Evolutionary conservation across 1,284 basidiomycete genomes (phyloP).

Genomic region (Marasmius tenuissimus): DNA sequence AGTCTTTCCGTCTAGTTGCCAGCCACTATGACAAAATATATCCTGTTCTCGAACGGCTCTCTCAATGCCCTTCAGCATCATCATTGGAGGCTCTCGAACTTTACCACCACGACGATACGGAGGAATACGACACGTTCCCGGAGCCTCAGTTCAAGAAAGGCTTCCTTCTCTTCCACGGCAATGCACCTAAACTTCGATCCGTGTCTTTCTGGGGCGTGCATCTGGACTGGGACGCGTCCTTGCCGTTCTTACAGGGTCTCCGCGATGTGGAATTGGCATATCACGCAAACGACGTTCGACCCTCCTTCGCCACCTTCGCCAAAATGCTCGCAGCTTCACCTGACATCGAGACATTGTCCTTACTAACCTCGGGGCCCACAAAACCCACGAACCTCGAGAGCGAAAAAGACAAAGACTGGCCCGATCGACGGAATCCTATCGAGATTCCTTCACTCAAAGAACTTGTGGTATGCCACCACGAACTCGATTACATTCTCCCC

Average conservation of each 20-base stretch:
- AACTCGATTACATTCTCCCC: conserved; percentile 38
- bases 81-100: conserved; percentile 50
- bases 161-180: conserved; percentile 51
- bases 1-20: conserved; percentile 43
- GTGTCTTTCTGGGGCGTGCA: conserved; percentile 63
- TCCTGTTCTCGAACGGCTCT: conserved; percentile 39
- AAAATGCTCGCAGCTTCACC: conserved; percentile 50
- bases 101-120: conserved; percentile 48
- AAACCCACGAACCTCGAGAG: conserved; percentile 26
- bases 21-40: conserved; percentile 47
- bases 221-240: conserved; percentile 53
- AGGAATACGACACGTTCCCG: conserved; percentile 39
- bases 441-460: conserved; percentile 46
- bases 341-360: conserved; percentile 44
- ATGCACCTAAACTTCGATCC: conserved; percentile 49
- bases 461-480: conserved; percentile 49
- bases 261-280: conserved; percentile 55
- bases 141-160: conserved; percentile 32
- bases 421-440: conserved; percentile 28
- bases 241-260: conserved; percentile 40
- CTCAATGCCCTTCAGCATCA: conserved; percentile 43
- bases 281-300: conserved; percentile 57
- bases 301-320: conserved; percentile 48
- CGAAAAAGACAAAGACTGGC: conserved; percentile 10
- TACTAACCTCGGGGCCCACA: conserved; percentile 53